phyloP scores from a whole-genome alignment of 1,139 yeast genomes.

The Geotrichum phurueaensis region DNA sequence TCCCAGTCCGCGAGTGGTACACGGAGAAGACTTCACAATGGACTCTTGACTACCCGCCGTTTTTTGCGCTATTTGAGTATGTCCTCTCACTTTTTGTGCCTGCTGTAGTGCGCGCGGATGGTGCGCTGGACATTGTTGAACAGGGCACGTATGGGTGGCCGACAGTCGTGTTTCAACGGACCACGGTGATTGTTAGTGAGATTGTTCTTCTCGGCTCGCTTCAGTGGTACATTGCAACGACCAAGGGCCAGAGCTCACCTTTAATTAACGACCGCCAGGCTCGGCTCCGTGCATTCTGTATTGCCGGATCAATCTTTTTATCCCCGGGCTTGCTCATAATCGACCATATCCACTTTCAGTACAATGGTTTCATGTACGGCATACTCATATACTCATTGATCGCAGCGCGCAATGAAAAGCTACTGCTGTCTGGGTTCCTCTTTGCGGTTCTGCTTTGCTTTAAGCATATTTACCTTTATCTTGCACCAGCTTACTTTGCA shows the following conservation, averaged over 20 bases:
- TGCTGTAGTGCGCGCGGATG: slow-evolving; percentile 53
- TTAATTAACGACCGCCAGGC: slow-evolving; percentile 33
- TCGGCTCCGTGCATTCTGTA: slow-evolving; percentile 52
- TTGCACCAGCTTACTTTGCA: slow-evolving; percentile 91
- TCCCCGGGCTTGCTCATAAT: slow-evolving; percentile 86
- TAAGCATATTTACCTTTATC: slow-evolving; percentile 85
- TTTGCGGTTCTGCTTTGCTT: slow-evolving; percentile 79
- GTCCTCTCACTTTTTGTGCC: slow-evolving; percentile 68
- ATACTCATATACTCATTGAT: slow-evolving; percentile 67
- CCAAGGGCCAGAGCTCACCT: slow-evolving; percentile 27
- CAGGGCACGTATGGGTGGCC: slow-evolving; percentile 67
- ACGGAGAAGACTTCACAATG: slow-evolving; percentile 78
- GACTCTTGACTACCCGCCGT: slow-evolving; percentile 97
- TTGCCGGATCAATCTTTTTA: slow-evolving; percentile 74
- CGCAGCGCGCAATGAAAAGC: slow-evolving; percentile 54
- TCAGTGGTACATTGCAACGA: slow-evolving; percentile 61
- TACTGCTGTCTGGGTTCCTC: slow-evolving; percentile 61
- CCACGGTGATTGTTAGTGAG: slow-evolving; percentile 76
- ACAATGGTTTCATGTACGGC: slow-evolving; percentile 90
- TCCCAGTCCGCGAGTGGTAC: slow-evolving; percentile 82
- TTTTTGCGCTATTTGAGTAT: slow-evolving; percentile 94
- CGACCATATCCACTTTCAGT: slow-evolving; percentile 92
- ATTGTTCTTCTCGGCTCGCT: slow-evolving; percentile 61
- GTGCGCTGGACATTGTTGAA: slow-evolving; percentile 66
- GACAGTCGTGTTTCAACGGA: slow-evolving; percentile 74